These are phyloP conservation scores for Phytophthora pisi DNA, from an alignment of 352 stramenopile species.

Conservation along the genomic window DNA sequence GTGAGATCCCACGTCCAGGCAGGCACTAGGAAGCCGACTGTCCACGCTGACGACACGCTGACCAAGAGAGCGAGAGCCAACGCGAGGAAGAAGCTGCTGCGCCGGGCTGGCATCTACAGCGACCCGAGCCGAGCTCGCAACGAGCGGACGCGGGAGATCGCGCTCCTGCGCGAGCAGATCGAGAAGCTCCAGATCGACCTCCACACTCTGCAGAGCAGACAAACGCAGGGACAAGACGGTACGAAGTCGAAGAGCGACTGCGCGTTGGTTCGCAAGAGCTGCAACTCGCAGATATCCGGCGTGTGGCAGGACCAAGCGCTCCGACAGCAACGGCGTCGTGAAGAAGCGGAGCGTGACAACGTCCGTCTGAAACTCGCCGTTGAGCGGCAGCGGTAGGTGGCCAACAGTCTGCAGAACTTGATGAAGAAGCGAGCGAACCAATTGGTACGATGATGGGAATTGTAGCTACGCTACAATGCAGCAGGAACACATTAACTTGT, in stretches of 20 bases:
- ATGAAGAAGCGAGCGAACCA: slow-evolving; percentile 21
- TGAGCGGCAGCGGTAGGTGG: slow-evolving; percentile 32
- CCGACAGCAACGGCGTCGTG: slow-evolving; percentile 36
- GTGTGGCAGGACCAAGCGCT: slow-evolving; percentile 32
- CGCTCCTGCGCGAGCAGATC: slow-evolving; percentile 41
- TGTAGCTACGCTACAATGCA: not conserved
- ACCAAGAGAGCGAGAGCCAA: slow-evolving; percentile 19
- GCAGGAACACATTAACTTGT: not conserved
- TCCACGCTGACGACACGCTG: not conserved
- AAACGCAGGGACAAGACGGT: not conserved
- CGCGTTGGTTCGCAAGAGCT: not conserved
- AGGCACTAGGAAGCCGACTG: not conserved
- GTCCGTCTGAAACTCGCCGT: slow-evolving; percentile 41
- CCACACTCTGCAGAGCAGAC: slow-evolving; percentile 22
- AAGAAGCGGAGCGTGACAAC: slow-evolving; percentile 44
- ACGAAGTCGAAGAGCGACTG: not conserved
- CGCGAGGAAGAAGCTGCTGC: slow-evolving; percentile 31
- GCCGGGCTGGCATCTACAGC: slow-evolving; percentile 27
- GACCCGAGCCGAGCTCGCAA: slow-evolving; percentile 41
- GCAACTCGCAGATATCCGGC: slow-evolving; percentile 13
- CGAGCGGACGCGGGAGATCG: slow-evolving; percentile 42
- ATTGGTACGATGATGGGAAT: slow-evolving; percentile 11
- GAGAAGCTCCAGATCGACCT: slow-evolving; percentile 38
- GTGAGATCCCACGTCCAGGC: not conserved
- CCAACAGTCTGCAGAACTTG: slow-evolving; percentile 11